These are phyloP conservation scores for Psophocarpus tetragonolobus DNA, from an alignment of 306 rosid genomes.

Conservation along the genomic window DNA sequence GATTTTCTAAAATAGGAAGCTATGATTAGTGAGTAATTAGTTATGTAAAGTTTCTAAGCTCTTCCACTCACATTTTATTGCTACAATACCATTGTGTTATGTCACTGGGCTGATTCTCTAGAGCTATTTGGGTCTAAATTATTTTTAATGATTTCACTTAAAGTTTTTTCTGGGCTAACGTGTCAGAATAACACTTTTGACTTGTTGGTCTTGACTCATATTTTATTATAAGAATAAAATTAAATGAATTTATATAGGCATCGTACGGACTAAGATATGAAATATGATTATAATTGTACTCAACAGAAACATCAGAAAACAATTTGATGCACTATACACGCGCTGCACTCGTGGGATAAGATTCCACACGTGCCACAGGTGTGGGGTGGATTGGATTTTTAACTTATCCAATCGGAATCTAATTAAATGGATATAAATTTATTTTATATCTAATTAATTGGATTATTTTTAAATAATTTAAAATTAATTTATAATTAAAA, in stretches of 20 bases:
- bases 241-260: neutral
- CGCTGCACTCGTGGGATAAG: too few species aligned
- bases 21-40: constrained; percentile 3
- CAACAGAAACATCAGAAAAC: too few species aligned
- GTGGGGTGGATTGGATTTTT: too few species aligned
- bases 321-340: too few species aligned
- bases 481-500: too few species aligned
- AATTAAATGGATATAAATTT: too few species aligned
- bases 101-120: neutral
- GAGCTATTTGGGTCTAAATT: neutral
- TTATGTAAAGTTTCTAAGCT: neutral
- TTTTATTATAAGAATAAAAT: constrained; percentile 7
- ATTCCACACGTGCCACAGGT: too few species aligned
- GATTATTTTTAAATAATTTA: too few species aligned
- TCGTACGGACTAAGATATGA: constrained; percentile 14
- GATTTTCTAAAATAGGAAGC: neutral
- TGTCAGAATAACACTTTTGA: neutral
- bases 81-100: neutral
- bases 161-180: neutral
- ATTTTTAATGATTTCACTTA: neutral
- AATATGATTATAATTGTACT: too few species aligned
- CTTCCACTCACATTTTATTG: constrained; percentile 6
- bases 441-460: too few species aligned
- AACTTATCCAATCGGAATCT: too few species aligned
- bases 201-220: neutral